phyloP scores from a whole-genome alignment of 2,329 filamentous ascomycete species.

The Conoideocrella luteorostrata region DNA sequence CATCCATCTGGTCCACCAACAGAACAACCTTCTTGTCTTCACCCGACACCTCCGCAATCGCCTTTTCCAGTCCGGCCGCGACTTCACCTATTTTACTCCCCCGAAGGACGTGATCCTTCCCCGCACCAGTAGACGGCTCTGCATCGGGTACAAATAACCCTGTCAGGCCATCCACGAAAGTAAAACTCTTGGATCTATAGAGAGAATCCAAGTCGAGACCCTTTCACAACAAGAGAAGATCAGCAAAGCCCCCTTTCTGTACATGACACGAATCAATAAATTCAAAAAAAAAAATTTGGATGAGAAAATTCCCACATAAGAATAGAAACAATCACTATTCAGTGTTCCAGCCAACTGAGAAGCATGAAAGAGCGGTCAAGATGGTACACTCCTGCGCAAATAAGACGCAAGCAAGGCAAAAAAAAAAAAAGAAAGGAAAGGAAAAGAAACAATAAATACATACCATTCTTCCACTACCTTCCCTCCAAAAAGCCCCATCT shows the following conservation, averaged over 20 bases:
- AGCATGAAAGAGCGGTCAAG: too few relatives aligned
- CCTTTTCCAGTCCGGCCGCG: conserved; percentile 31
- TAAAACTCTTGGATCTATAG: conserved; percentile 52
- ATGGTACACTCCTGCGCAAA: too few relatives aligned
- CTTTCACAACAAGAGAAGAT: conserved; percentile 26
- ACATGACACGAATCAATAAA: too few relatives aligned
- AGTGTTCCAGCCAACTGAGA: too few relatives aligned
- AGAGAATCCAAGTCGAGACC: conserved; percentile 65
- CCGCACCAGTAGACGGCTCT: conserved; percentile 4
- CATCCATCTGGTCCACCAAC: conserved; percentile 60
- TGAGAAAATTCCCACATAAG: background rate
- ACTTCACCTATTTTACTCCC: conserved; percentile 29
- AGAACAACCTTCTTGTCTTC: conserved; percentile 40
- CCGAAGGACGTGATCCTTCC: conserved; percentile 20
- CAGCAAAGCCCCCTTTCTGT: too few relatives aligned
- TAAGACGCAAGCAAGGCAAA: background rate
- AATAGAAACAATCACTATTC: too few relatives aligned
- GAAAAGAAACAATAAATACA: conserved; percentile 5
- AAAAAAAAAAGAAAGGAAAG: background rate
- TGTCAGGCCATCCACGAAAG: conserved; percentile 69
- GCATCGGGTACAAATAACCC: conserved; percentile 42
- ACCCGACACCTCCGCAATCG: conserved; percentile 28
- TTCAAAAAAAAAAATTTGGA: too few relatives aligned
- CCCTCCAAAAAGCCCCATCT: conserved; percentile 71
- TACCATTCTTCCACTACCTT: conserved; percentile 62